phyloP scores from a whole-genome alignment of 768 basidiomycete species.

The Lactifluus hygrophoroides region DNA sequence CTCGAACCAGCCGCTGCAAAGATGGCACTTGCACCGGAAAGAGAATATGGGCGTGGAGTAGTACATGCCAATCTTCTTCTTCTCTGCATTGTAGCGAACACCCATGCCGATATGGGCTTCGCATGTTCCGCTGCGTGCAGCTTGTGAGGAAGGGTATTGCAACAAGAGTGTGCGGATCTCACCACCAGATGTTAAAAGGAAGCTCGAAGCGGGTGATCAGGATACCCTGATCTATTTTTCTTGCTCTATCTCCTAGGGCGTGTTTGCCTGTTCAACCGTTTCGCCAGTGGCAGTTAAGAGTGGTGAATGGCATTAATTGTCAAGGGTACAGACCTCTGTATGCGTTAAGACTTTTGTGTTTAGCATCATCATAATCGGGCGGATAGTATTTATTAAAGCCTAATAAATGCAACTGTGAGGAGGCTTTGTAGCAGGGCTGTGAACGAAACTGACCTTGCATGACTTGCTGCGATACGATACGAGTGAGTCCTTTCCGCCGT shows the following conservation, averaged over 20 bases:
- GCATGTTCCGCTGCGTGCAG: conserved; percentile 66
- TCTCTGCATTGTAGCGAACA: conserved; percentile 99
- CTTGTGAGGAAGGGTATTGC: neutral
- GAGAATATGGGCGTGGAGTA: conserved; percentile 91
- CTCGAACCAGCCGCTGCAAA: conserved; percentile 96
- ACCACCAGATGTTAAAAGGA: conserved; percentile 97
- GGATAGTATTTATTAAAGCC: conserved; percentile 79
- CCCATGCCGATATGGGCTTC: conserved; percentile 98
- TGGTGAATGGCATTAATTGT: neutral
- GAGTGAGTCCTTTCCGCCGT: too few relatives aligned
- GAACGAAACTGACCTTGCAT: conserved; percentile 35
- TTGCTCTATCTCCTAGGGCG: conserved; percentile 85
- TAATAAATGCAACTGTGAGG: conserved; percentile 20
- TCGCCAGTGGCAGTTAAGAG: neutral
- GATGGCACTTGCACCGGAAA: conserved; percentile 96
- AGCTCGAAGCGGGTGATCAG: conserved; percentile 93
- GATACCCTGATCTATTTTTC: conserved; percentile 94
- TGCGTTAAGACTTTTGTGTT: conserved; percentile 65
- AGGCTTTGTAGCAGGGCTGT: neutral
- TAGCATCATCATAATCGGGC: conserved; percentile 62
- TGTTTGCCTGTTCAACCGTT: conserved; percentile 78
- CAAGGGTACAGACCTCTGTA: conserved; percentile 44
- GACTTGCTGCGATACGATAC: too few relatives aligned
- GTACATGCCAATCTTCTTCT: conserved; percentile 93
- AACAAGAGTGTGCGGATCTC: conserved; percentile 25